These are phyloP conservation scores for Noccaea bulbosa DNA, from an alignment of 345 rosid species.

Conservation along the genomic window DNA sequence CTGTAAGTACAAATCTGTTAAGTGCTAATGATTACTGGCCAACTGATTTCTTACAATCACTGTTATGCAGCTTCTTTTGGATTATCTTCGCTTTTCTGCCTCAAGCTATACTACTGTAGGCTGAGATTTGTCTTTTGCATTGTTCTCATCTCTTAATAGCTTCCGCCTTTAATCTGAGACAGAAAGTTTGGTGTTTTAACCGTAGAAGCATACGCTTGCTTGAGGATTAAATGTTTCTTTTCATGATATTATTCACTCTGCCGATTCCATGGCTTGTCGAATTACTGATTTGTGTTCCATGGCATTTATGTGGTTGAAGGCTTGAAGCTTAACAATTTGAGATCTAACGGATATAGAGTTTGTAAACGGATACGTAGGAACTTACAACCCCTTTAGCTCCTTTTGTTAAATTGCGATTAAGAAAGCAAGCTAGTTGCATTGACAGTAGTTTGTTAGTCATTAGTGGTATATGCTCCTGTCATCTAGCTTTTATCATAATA, in stretches of 20 bases:
- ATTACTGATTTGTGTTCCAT: not conserved
- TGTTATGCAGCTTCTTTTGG: constrained; percentile 77
- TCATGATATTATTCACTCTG: not conserved
- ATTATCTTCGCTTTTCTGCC: constrained; percentile 62
- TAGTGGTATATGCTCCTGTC: constrained; percentile 7
- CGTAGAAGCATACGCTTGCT: too few species aligned
- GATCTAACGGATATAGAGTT: too few species aligned
- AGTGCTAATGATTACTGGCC: not conserved
- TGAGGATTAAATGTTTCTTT: not conserved
- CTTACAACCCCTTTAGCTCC: not conserved
- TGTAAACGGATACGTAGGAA: not conserved
- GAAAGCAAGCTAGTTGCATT: constrained; percentile 8
- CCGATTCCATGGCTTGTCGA: not conserved
- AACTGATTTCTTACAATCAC: constrained; percentile 19
- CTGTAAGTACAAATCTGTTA: not conserved
- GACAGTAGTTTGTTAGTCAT: constrained; percentile 14
- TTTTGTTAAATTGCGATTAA: not conserved
- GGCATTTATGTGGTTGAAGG: constrained; percentile 1
- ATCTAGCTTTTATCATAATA: too few species aligned
- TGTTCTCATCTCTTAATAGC: constrained; percentile 19
- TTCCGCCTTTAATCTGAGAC: constrained; percentile 35
- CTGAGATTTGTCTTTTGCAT: not conserved
- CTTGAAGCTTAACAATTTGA: constrained; percentile 1
- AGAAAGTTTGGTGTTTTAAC: constrained; percentile 49
- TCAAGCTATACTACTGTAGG: constrained; percentile 41